Evolutionary conservation across 768 basidiomycete genomes (phyloP).

Genomic region (Boletus sensibilis): DNA sequence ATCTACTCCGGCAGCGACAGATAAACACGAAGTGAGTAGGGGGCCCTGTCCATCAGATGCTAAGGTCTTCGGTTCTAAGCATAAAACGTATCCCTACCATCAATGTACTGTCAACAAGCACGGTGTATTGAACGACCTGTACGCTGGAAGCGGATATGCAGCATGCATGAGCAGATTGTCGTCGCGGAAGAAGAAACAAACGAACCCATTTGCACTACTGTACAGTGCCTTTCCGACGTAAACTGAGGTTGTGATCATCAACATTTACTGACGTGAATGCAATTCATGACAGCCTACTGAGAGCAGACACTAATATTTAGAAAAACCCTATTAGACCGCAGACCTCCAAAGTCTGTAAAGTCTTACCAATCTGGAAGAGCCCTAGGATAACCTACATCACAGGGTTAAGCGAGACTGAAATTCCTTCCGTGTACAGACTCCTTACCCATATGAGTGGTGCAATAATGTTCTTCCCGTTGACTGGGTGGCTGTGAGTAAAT

Average conservation of each 20-base stretch:
- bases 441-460: constrained; percentile 12
- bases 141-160: neutral
- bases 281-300: neutral
- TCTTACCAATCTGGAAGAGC: constrained; percentile 11
- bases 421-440: neutral
- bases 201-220: neutral
- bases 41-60: neutral
- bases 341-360: too few relatives aligned
- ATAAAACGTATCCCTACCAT: neutral
- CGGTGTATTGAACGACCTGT: neutral
- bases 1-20: constrained; percentile 6
- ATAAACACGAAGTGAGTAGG: neutral
- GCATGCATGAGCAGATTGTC: too few relatives aligned
- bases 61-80: neutral
- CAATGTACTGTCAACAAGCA: neutral
- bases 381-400: constrained; percentile 1
- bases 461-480: constrained; percentile 1
- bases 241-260: constrained; percentile 6
- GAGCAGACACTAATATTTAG: neutral
- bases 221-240: neutral
- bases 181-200: neutral
- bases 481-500: neutral
- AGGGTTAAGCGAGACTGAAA: neutral
- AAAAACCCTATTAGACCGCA: neutral
- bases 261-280: neutral